phyloP scores from a whole-genome alignment of 2,329 filamentous ascomycete genomes.

The Epicoccum sorghinum region DNA sequence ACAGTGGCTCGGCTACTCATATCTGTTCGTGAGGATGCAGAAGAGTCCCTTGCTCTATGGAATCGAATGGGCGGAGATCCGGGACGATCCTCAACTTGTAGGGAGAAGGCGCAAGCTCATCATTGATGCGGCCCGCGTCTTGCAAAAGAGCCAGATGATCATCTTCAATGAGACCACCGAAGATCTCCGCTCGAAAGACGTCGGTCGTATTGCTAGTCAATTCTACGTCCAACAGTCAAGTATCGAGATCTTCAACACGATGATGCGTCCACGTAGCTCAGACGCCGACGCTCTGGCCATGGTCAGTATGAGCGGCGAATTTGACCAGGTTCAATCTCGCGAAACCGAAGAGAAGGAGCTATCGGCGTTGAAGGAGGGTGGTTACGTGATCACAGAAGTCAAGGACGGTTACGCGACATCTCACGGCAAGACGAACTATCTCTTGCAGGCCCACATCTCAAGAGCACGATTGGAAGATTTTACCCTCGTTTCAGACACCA shows the following conservation, averaged over 20 bases:
- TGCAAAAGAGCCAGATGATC: slow-evolving; percentile 97
- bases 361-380: slow-evolving; percentile 71
- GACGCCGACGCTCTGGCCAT: slow-evolving; percentile 94
- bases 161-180: slow-evolving; percentile 96
- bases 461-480: slow-evolving; percentile 89
- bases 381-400: slow-evolving; percentile 73
- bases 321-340: slow-evolving; percentile 93
- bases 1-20: slow-evolving; percentile 97
- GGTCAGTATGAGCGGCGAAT: slow-evolving; percentile 97
- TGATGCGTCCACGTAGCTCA: slow-evolving; percentile 85
- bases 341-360: slow-evolving; percentile 91
- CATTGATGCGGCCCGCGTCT: slow-evolving; percentile 82
- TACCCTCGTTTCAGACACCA: slow-evolving; percentile 86
- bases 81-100: slow-evolving; percentile 86
- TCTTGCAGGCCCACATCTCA: slow-evolving; percentile 93
- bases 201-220: slow-evolving; percentile 95
- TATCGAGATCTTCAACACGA: slow-evolving; percentile 92
- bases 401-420: slow-evolving; percentile 69
- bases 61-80: slow-evolving; percentile 90
- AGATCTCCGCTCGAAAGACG: slow-evolving; percentile 90
- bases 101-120: slow-evolving; percentile 84
- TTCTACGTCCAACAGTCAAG: slow-evolving; percentile 94
- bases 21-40: slow-evolving; percentile 95
- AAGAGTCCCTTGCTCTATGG: slow-evolving; percentile 90
- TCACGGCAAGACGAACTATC: slow-evolving; percentile 93